Evolutionary conservation across 192 early-diverging fungal species (phyloP), one percentile per base, ranked within the genome.

Genomic region (Coemansia umbellata): DNA sequence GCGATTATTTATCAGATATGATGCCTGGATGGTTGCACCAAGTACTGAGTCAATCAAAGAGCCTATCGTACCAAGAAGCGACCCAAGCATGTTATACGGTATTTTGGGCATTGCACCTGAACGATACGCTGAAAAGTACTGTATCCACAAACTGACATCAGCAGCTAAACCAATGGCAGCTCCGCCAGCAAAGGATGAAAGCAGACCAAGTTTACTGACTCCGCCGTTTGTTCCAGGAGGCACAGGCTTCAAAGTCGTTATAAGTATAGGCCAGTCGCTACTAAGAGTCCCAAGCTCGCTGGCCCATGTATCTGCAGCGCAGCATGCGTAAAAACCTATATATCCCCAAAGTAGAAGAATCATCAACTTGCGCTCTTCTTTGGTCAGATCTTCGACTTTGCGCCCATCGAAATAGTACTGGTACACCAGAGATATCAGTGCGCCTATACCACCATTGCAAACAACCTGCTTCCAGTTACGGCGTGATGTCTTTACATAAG

Each of bases 181-280:
- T 22, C 91, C 93, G 18, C 93, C 91, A 7, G 69, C 80, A 39
- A 92, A 50, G 11, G 91, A 92, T 13, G 93, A 87, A 0, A 71
- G 62, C n/a, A 90, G 37, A 10, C 93, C 93, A 24, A 92, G 53
- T 14, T 71, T 64, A 13, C 83, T 85, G 8, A 95, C 67, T 2
- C 85, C 94, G 9, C 94, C 94, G 69, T 97, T 97, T 11, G 92
- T 94, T 2, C 94, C 94, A 22, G 87, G 85, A 9, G 94, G 94
- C 6, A 95, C 94, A 26, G 74, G 55, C 35, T 80, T 75, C 24
- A 85, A 60, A 0, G 85, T 86, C 5, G 94, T 97, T 35, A 97
- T 92, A 9, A 97, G 74, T 18, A 79, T 63, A 10, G 94, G 94
- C 79, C 80, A 84, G 23, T 65, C 56, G 22, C 78, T 78, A 61